Evolutionary conservation across 1,139 yeast genomes (phyloP).

Genomic region (Yamadazyma pseudoaaseri): DNA sequence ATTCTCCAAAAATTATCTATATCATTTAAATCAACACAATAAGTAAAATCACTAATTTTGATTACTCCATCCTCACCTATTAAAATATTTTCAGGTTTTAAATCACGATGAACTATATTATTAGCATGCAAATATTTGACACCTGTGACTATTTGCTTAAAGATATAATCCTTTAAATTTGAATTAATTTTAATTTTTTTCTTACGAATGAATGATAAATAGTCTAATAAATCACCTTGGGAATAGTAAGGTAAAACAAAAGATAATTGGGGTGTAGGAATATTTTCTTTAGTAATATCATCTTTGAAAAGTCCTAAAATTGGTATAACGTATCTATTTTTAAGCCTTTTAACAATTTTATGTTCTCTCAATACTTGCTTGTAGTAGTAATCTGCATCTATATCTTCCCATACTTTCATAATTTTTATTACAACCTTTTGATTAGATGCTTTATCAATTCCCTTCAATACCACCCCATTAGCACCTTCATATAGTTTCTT

Average conservation of each 20-base stretch:
- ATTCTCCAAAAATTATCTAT: constrained; percentile 16
- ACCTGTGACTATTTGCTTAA: constrained; percentile 48
- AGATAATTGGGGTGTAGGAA: constrained; percentile 18
- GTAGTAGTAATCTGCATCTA: constrained; percentile 14
- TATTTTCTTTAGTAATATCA: constrained; percentile 1
- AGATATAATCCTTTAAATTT: constrained; percentile 43
- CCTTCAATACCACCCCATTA: constrained; percentile 39
- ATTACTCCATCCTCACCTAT: constrained; percentile 45
- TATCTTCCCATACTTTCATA: constrained; percentile 20
- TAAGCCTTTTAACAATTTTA: constrained; percentile 25
- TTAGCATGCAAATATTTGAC: constrained; percentile 44
- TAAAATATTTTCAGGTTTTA: constrained; percentile 55
- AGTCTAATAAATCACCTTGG: constrained; percentile 48
- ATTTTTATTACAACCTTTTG: constrained; percentile 30
- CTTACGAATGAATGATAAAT: constrained; percentile 37
- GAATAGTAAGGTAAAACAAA: constrained; percentile 43
- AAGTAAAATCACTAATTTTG: constrained; percentile 54
- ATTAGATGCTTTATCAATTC: constrained; percentile 21
- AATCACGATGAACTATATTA: constrained; percentile 49
- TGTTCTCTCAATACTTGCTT: constrained; percentile 31
- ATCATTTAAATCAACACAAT: constrained; percentile 34
- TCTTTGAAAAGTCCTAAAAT: constrained; percentile 23
- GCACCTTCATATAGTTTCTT: constrained; percentile 45
- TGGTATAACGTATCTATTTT: constrained; percentile 30
- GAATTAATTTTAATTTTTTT: constrained; percentile 26